phyloP scores from a whole-genome alignment of 1,284 basidiomycete genomes.

The Leccinum ponderosum region DNA sequence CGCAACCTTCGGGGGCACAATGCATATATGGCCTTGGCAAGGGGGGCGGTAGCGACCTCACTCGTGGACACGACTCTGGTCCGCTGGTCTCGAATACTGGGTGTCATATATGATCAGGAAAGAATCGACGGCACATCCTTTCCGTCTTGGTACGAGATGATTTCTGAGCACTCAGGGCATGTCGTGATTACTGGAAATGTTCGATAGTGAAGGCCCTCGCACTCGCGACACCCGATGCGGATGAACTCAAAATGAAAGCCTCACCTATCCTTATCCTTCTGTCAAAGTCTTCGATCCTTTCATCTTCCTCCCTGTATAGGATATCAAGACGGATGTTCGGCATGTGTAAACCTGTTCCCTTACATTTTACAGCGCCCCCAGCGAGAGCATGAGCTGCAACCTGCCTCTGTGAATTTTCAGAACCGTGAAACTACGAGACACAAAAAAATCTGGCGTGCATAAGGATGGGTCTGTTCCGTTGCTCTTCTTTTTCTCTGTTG shows the following conservation, averaged over 20 bases:
- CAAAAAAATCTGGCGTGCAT: background rate
- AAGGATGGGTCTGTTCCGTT: background rate
- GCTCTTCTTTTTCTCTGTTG: background rate
- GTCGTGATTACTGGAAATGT: slow-evolving; percentile 4
- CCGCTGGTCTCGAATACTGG: too few relatives aligned
- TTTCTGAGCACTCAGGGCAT: too few relatives aligned
- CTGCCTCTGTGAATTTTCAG: slow-evolving; percentile 51
- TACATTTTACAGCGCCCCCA: slow-evolving; percentile 44
- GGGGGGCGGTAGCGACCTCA: too few relatives aligned
- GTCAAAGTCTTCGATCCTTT: slow-evolving; percentile 46
- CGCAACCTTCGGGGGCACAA: too few relatives aligned
- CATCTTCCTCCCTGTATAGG: slow-evolving; percentile 55
- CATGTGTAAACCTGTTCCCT: slow-evolving; percentile 37
- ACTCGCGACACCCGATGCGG: slow-evolving; percentile 31
- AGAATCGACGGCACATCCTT: background rate
- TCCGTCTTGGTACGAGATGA: background rate
- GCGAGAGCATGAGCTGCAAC: slow-evolving; percentile 42
- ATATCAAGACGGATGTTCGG: slow-evolving; percentile 46
- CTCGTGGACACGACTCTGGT: too few relatives aligned
- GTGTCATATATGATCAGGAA: background rate
- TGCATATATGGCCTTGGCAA: too few relatives aligned
- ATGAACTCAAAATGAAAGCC: background rate
- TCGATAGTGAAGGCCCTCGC: slow-evolving; percentile 53
- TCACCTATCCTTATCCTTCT: slow-evolving; percentile 26
- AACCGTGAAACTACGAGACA: background rate